Percentiles rank a stretch among this genome's conserved stretches.
Conservation (phyloP, 2,329 filamentous ascomycete species). For the Trichoderma sp. region DNA sequence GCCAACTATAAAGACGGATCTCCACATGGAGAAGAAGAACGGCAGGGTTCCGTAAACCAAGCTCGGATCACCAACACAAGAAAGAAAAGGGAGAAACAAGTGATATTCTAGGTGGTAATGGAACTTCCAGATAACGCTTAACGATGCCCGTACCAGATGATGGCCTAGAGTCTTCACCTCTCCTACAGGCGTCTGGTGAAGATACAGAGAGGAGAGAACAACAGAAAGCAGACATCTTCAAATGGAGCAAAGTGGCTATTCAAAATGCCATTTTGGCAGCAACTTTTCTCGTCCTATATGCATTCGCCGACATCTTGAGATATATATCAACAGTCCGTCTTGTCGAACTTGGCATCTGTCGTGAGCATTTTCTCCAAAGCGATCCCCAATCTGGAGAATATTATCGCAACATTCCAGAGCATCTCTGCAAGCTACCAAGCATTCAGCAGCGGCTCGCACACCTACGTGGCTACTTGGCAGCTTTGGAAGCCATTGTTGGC, state of each 20-base stretch:
- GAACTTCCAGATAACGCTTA: neutral
- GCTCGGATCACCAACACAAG: neutral
- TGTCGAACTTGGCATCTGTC: neutral
- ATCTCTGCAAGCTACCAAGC: conserved; percentile 1
- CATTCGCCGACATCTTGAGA: conserved; percentile 7
- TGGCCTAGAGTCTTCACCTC: neutral
- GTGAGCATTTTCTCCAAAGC: conserved; percentile 1
- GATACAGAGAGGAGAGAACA: neutral
- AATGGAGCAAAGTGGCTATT: neutral
- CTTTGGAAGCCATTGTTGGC: conserved; percentile 1
- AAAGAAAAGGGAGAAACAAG: neutral
- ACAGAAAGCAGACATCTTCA: neutral
- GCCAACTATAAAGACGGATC: neutral
- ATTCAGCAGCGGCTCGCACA: conserved; percentile 14
- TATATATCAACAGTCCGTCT: conserved; percentile 3
- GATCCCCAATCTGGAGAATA: neutral
- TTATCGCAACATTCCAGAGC: conserved; percentile 1
- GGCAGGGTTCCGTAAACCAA: neutral
- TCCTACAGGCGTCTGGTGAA: neutral
- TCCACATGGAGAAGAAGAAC: neutral
- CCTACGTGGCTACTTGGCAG: neutral
- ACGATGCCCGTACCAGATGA: neutral
- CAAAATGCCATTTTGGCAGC: neutral
- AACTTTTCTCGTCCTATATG: conserved; percentile 5
- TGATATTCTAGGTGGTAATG: neutral